A percentile compares a stretch with the other conserved stretches of the same genome.
Conservation (phyloP, 1,284 basidiomycete species). For the Cutaneotrichosporon dermatis region DNA sequence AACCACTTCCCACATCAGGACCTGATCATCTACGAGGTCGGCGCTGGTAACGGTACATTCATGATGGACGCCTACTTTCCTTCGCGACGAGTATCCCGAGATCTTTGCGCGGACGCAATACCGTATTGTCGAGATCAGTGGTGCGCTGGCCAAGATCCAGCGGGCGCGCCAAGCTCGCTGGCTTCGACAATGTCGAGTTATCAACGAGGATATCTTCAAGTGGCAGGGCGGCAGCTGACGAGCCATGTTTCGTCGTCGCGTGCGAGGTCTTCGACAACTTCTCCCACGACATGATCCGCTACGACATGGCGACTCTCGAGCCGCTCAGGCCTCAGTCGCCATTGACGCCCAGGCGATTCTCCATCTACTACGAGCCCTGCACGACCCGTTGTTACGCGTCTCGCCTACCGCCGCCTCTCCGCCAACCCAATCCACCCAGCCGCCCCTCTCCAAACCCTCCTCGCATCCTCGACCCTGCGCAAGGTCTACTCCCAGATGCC, state of each 20-base stretch:
- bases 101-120: constrained; percentile 81
- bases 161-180: constrained; percentile 55
- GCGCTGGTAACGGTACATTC: constrained; percentile 93
- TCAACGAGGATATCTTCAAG: constrained; percentile 80
- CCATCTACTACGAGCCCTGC: constrained; percentile 78
- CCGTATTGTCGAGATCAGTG: constrained; percentile 89
- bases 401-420: constrained; percentile 64
- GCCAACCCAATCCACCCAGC: constrained; percentile 50
- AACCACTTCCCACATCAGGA: constrained; percentile 95
- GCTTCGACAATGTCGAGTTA: constrained; percentile 63
- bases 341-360: constrained; percentile 84
- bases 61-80: constrained; percentile 84
- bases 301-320: constrained; percentile 68
- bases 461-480: constrained; percentile 53
- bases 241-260: constrained; percentile 88
- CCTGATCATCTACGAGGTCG: constrained; percentile 92
- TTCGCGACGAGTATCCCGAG: constrained; percentile 75
- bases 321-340: constrained; percentile 82
- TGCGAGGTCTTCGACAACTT: constrained; percentile 98
- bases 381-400: constrained; percentile 71
- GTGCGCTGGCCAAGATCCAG: constrained; percentile 70
- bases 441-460: constrained; percentile 32
- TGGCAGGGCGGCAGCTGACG: constrained; percentile 67
- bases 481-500: constrained; percentile 66
- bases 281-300: constrained; percentile 90